Evolutionary conservation across 768 basidiomycete genomes (phyloP).

Genomic region (Collybia mongolica): DNA sequence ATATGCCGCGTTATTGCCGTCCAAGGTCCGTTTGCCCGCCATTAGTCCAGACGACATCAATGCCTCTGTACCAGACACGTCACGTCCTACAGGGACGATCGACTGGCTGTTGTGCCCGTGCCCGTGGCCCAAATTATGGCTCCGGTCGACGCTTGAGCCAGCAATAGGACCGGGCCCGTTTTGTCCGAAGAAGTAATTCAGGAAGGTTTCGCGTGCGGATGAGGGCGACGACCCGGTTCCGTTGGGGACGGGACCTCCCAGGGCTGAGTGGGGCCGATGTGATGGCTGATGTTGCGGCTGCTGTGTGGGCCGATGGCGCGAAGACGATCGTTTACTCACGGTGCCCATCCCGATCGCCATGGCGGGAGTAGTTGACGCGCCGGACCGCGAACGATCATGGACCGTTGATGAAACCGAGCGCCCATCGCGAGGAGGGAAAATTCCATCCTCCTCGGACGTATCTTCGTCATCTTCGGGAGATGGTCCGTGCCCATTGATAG

Average conservation of each 20-base stretch:
- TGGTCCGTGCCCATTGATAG: slow-evolving; percentile 48
- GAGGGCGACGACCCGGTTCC: slow-evolving; percentile 41
- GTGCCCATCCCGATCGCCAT: slow-evolving; percentile 26
- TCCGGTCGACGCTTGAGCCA: slow-evolving; percentile 49
- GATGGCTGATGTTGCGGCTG: slow-evolving; percentile 16
- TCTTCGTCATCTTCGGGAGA: slow-evolving; percentile 61
- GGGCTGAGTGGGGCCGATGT: slow-evolving; percentile 32
- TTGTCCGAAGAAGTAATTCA: slow-evolving; percentile 97
- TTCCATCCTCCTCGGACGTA: slow-evolving; percentile 55
- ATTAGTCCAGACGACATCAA: slow-evolving; percentile 58
- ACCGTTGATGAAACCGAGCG: slow-evolving; percentile 79
- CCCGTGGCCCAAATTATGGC: slow-evolving; percentile 16
- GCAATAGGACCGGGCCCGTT: slow-evolving; percentile 76
- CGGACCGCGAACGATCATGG: slow-evolving; percentile 69
- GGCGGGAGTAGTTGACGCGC: slow-evolving; percentile 31
- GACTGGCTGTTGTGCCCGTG: slow-evolving; percentile 16
- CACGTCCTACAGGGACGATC: slow-evolving; percentile 58
- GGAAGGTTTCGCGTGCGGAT: slow-evolving; percentile 83
- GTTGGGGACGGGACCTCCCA: slow-evolving; percentile 24
- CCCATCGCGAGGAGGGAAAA: slow-evolving; percentile 41
- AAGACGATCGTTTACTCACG: slow-evolving; percentile 32
- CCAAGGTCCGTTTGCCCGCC: slow-evolving; percentile 64
- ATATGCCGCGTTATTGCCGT: slow-evolving; percentile 81
- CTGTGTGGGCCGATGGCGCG: slow-evolving; percentile 26
- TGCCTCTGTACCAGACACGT: slow-evolving; percentile 56